These are phyloP conservation scores for Herpetospermum pedunculosum DNA, from an alignment of 306 rosid species.

Conservation along the genomic window DNA sequence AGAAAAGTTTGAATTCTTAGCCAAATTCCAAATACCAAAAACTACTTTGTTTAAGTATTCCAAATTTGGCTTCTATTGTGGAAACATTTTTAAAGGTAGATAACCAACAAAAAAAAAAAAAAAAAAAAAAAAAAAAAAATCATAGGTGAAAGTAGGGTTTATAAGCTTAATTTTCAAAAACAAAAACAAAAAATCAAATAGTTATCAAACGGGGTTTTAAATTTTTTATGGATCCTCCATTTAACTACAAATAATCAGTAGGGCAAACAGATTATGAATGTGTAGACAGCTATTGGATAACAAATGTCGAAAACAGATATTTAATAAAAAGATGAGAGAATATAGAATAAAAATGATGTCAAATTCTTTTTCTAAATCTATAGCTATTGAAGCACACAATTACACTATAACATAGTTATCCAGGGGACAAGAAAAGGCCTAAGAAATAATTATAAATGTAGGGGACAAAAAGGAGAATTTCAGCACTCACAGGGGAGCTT, in stretches of 20 bases:
- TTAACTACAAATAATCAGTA: not conserved
- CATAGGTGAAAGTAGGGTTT: too few relatives aligned
- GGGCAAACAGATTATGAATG: not conserved
- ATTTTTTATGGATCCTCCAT: not conserved
- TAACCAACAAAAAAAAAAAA: too few relatives aligned
- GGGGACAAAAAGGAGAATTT: not conserved
- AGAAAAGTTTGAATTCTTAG: too few relatives aligned
- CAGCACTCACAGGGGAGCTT: conserved; percentile 50
- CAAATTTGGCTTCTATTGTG: too few relatives aligned
- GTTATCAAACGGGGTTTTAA: too few relatives aligned
- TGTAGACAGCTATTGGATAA: not conserved
- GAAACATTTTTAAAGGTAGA: too few relatives aligned
- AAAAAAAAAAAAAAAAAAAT: too few relatives aligned
- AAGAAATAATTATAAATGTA: conserved; percentile 1
- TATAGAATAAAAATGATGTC: not conserved
- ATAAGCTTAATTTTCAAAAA: too few relatives aligned
- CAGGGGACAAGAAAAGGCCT: not conserved
- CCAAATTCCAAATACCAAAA: too few relatives aligned
- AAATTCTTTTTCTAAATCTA: not conserved
- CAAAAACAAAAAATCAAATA: too few relatives aligned
- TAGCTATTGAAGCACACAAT: not conserved
- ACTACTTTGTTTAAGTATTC: too few relatives aligned
- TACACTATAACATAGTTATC: not conserved
- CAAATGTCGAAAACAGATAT: not conserved
- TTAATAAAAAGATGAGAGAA: not conserved